Evolutionary conservation across 768 basidiomycete genomes (phyloP), one percentile per base, ranked within the genome.

Genomic region (Calocybe gangraenosa): DNA sequence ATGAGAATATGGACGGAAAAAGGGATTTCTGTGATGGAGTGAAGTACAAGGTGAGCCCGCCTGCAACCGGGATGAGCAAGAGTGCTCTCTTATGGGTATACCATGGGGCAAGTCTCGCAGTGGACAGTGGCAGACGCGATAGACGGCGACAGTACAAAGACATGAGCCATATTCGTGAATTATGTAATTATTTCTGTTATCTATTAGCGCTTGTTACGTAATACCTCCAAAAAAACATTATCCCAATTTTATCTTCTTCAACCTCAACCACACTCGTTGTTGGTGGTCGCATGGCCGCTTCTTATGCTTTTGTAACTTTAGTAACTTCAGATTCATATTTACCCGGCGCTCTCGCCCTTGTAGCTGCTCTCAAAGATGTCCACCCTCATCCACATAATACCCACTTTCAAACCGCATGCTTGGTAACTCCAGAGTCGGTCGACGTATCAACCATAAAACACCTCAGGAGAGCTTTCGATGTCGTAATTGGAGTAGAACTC

Each of bases 391-490:
- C 76, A 21, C 79, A 82, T 42, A 75, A 81, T 59, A 76, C 83
- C 47, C 74, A 83, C 39, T 89, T 89, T 58, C 73, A 84, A 50
- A 88, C 87, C 11, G 83, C 93, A 49, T 96, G 92, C 66, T 69
- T 99, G 34, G 91, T 95, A 49, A 95, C 95, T 20, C 96, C 96
- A 42, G 92, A 96, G 61, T 85, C 89, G 0, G 83, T 98, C 62
- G 84, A 90, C 63, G 87, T 94, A 19, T 72, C 76, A 39, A 75
- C 87, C 42, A 83, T 93, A 50, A 89, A 83, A 58, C 75, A 81
- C 41, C 76, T 98, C 39, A 74, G 93, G 50, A 77, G 76, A 58
- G 83, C 81, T 7, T 99, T 85, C 59, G 78, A 94, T 61, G 57
- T 85, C 34, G 93, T 98, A 45, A 70, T 97, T 42, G 96, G 93